Conservation (phyloP, 345 rosid genomes). For the Heritiera littoralis region DNA sequence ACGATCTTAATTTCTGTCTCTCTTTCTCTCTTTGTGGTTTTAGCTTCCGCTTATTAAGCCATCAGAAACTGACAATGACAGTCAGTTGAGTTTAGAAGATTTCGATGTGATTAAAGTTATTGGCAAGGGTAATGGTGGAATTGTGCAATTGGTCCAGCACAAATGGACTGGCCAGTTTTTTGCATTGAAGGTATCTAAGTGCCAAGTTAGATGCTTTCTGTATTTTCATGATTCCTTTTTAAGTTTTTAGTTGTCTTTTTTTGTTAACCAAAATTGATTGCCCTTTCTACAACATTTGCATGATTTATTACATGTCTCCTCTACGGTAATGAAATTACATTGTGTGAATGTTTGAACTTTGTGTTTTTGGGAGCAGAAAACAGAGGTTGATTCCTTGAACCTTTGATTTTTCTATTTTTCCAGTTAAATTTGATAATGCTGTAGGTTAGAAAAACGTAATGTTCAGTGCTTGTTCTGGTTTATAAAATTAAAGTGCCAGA, state of each 20-base stretch:
- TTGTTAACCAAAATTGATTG: not conserved
- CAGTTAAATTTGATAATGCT: not conserved
- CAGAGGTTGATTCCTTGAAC: not conserved
- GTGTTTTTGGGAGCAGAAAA: not conserved
- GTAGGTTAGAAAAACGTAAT: not conserved
- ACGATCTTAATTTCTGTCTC: conserved; percentile 4
- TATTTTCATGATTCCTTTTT: not conserved
- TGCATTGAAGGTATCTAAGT: conserved; percentile 68
- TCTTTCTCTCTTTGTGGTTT: conserved; percentile 12
- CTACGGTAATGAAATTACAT: not conserved
- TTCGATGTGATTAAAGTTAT: conserved; percentile 74
- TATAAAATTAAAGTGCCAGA: not conserved
- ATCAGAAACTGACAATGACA: conserved; percentile 48
- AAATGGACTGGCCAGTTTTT: conserved; percentile 92
- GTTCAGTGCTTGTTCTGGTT: conserved; percentile 5
- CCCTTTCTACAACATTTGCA: not conserved
- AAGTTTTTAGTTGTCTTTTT: too few relatives aligned
- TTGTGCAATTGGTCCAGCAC: conserved; percentile 92
- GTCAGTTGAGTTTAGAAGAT: conserved; percentile 75
- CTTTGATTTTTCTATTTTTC: not conserved
- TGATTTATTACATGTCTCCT: not conserved
- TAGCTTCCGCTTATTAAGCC: conserved; percentile 76
- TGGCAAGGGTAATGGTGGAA: conserved; percentile 95
- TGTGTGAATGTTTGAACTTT: not conserved
- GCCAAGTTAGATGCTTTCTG: not conserved